Evolutionary conservation across 164 flowering plant genomes (phyloP).

Genomic region (Chloranthus sessilifolius): DNA sequence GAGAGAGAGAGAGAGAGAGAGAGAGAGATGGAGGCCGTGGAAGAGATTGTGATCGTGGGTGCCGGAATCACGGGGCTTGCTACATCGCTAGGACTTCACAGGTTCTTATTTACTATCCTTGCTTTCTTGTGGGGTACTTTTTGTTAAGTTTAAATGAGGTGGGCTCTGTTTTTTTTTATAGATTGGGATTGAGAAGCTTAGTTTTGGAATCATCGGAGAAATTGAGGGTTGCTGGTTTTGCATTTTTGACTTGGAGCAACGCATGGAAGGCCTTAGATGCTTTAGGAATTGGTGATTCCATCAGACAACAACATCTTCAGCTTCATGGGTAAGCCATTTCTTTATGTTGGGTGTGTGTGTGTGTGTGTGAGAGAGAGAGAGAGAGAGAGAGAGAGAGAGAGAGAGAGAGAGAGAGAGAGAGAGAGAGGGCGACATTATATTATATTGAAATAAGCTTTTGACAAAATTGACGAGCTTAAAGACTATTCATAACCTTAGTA

Average conservation of each 20-base stretch:
- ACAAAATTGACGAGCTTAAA: background rate
- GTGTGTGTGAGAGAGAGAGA: too few species aligned
- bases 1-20: background rate
- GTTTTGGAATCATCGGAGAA: constrained; percentile 41
- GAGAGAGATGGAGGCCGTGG: constrained; percentile 11
- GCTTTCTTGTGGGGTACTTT: background rate
- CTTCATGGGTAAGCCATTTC: constrained; percentile 23
- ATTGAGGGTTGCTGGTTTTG: constrained; percentile 41
- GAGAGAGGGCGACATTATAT: background rate
- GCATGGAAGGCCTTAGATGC: constrained; percentile 56
- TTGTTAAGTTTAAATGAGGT: background rate
- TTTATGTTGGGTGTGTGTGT: background rate
- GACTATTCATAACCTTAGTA: too few species aligned
- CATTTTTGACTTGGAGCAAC: constrained; percentile 35
- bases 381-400: too few species aligned
- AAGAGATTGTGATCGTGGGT: constrained; percentile 31
- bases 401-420: background rate
- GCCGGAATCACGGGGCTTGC: constrained; percentile 32
- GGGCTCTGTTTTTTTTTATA: background rate
- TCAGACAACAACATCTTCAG: constrained; percentile 22
- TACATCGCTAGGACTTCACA: constrained; percentile 31
- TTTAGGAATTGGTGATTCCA: constrained; percentile 34
- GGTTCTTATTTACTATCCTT: constrained; percentile 9
- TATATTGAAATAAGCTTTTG: background rate
- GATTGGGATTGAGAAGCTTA: constrained; percentile 36